Conservation (phyloP, 805 yeast genomes). For the Ogataea methylovora region DNA sequence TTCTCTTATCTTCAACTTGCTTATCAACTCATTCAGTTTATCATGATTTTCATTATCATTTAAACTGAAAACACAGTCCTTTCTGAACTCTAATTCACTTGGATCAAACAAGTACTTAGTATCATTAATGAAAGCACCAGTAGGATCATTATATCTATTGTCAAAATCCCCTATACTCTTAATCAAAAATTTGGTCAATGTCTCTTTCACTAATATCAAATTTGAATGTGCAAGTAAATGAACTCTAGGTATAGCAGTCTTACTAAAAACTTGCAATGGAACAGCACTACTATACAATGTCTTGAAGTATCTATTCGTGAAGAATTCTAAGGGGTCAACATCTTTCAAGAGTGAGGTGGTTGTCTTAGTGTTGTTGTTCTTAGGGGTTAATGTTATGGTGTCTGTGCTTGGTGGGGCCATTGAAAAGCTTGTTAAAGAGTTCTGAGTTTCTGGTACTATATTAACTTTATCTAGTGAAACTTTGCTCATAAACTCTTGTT, state of each 20-base stretch:
- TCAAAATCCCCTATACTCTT: slow-evolving; percentile 14
- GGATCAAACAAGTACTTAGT: no score
- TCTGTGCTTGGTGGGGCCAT: neutral
- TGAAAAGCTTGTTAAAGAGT: neutral
- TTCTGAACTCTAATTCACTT: neutral
- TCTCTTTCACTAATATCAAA: slow-evolving; percentile 10
- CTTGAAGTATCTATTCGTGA: slow-evolving; percentile 19
- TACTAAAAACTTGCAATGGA: slow-evolving; percentile 22
- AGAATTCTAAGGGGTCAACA: slow-evolving; percentile 20
- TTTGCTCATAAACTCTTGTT: no score
- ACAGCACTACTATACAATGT: slow-evolving; percentile 17
- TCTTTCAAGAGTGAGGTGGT: slow-evolving; percentile 8
- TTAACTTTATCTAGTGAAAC: no score
- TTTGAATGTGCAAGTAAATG: slow-evolving; percentile 19
- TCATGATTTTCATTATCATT: neutral
- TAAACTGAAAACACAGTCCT: neutral
- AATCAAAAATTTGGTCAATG: slow-evolving; percentile 12
- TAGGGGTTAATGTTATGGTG: neutral
- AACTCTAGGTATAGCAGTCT: slow-evolving; percentile 23
- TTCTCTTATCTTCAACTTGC: slow-evolving; percentile 17
- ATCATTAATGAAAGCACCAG: no score
- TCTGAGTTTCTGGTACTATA: no score
- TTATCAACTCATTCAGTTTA: slow-evolving; percentile 2
- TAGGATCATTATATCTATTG: slow-evolving; percentile 5
- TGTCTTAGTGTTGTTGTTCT: slow-evolving; percentile 1